Conservation (phyloP, 805 yeast genomes). For the Pichia eremophila region DNA sequence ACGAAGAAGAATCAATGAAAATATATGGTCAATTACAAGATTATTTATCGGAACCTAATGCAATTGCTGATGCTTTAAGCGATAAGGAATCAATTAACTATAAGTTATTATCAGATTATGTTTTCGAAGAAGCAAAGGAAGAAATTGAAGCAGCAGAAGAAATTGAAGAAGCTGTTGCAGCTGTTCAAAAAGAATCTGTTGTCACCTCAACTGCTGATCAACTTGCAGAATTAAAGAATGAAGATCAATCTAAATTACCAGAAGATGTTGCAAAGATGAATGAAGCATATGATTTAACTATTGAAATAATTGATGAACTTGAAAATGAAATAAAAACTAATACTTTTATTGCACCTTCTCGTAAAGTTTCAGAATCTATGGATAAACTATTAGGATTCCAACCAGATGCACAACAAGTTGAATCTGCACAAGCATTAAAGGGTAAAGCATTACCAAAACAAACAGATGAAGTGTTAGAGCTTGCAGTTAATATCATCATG, state of each 20-base stretch:
- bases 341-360: conserved; percentile 15
- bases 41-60: conserved; percentile 12
- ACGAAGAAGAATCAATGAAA: conserved; percentile 12
- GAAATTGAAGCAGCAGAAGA: neutral
- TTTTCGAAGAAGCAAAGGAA: conserved; percentile 1
- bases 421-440: conserved; percentile 42
- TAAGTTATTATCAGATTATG: conserved; percentile 10
- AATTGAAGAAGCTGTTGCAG: neutral
- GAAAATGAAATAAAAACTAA: conserved; percentile 20
- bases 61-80: conserved; percentile 16
- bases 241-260: conserved; percentile 17
- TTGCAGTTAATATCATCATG: conserved; percentile 83
- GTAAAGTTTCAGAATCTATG: conserved; percentile 11
- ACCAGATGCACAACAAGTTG: conserved; percentile 58
- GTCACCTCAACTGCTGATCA: neutral
- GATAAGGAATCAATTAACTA: conserved; percentile 17
- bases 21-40: conserved; percentile 14
- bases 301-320: conserved; percentile 22
- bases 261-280: conserved; percentile 19
- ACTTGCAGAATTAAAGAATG: conserved; percentile 10
- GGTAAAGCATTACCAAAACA: conserved; percentile 49
- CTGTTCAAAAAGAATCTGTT: neutral
- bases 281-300: conserved; percentile 21
- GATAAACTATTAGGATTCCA: conserved; percentile 30
- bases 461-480: conserved; percentile 62